A percentile compares a stretch with the other conserved stretches of the same genome.
phyloP scores from a whole-genome alignment of 768 basidiomycete genomes.

The Rhizopogon rudus region DNA sequence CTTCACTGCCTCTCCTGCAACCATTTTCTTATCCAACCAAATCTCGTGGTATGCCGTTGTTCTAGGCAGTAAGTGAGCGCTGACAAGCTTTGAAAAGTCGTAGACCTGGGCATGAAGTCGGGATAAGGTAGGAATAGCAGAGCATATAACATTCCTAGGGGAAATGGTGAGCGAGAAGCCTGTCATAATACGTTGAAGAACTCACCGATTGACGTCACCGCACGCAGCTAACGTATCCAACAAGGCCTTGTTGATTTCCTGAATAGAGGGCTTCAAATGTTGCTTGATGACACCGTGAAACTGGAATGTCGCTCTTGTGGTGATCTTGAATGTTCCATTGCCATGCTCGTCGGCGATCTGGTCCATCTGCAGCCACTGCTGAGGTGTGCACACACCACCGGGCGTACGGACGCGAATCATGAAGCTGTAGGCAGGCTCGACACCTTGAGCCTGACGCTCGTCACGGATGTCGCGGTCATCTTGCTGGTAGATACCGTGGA shows the following conservation, averaged over 20 bases:
- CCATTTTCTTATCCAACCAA: conserved; percentile 96
- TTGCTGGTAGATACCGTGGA: conserved; percentile 95
- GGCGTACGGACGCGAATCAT: conserved; percentile 99
- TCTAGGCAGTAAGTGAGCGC: conserved; percentile 80
- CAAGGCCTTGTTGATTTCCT: conserved; percentile 86
- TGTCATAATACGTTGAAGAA: not conserved
- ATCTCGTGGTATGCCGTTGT: conserved; percentile 98
- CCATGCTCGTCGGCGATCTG: conserved; percentile 96
- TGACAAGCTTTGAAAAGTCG: conserved; percentile 78
- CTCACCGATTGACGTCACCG: conserved; percentile 92
- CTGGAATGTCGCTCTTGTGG: conserved; percentile 97
- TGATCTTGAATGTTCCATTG: conserved; percentile 92
- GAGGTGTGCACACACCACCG: conserved; percentile 87
- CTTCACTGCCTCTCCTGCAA: conserved; percentile 89
- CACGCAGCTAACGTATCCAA: conserved; percentile 97
- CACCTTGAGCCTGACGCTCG: conserved; percentile 86
- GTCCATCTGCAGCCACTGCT: conserved; percentile 95
- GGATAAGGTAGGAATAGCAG: conserved; percentile 88
- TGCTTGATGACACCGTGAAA: conserved; percentile 99
- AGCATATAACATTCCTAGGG: conserved; percentile 81
- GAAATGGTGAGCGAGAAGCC: conserved; percentile 5
- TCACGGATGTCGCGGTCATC: conserved; percentile 99
- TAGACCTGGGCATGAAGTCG: conserved; percentile 79
- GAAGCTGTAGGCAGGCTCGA: conserved; percentile 94
- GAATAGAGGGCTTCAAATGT: conserved; percentile 94